These are phyloP conservation scores for Paramecium sexaurelia DNA, from an alignment of 73 alveolate species.

Conservation along the genomic window DNA sequence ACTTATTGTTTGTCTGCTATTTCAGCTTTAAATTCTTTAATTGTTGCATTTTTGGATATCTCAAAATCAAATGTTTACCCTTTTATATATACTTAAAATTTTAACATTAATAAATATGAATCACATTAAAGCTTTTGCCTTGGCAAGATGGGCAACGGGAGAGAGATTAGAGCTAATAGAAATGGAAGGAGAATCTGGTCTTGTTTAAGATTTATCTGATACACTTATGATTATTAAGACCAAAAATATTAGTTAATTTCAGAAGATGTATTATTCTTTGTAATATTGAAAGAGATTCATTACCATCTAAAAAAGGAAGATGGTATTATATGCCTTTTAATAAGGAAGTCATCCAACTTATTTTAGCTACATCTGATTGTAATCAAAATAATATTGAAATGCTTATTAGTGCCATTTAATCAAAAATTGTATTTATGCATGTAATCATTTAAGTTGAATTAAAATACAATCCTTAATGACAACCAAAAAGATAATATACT, in stretches of 20 bases:
- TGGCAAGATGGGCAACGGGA: neutral
- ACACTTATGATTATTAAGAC: neutral
- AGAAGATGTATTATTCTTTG: neutral
- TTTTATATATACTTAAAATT: constrained; percentile 1
- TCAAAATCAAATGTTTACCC: neutral
- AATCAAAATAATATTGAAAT: constrained; percentile 20
- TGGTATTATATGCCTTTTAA: constrained; percentile 53
- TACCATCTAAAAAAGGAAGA: constrained; percentile 33
- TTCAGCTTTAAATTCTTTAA: neutral
- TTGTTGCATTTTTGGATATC: neutral
- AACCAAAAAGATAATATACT: neutral
- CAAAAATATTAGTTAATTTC: constrained; percentile 17
- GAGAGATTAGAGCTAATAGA: neutral
- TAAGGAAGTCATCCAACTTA: neutral
- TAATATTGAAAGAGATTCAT: neutral
- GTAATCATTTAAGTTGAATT: neutral
- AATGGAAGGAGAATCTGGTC: neutral
- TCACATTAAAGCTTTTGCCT: constrained; percentile 42
- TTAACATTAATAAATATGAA: constrained; percentile 47
- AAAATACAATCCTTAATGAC: neutral
- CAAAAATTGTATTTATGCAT: constrained; percentile 39
- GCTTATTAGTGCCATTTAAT: constrained; percentile 1
- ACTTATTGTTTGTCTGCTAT: neutral
- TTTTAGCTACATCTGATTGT: constrained; percentile 1
- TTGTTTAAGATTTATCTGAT: neutral